Percentiles rank a stretch among this genome's conserved stretches.
phyloP scores from a whole-genome alignment of 139 green algal genomes.

The Haematococcus sp. region DNA sequence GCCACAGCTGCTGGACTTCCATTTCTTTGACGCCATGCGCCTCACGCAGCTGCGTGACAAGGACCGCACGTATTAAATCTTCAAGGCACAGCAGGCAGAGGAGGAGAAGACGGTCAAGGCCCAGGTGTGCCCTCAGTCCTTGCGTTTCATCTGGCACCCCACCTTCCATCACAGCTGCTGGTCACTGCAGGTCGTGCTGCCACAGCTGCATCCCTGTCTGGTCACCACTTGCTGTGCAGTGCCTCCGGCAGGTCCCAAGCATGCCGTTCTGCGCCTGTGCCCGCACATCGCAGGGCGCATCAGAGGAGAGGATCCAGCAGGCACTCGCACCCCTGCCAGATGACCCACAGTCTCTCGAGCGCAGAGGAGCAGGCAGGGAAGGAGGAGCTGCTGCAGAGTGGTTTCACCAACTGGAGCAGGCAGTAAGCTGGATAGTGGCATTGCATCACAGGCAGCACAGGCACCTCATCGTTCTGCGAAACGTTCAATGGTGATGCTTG shows the following conservation, averaged over 20 bases:
- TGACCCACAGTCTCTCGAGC: constrained; percentile 82
- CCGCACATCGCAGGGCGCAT: constrained; percentile 51
- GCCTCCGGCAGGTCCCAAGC: no score
- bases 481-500: no score
- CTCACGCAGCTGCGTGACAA: constrained; percentile 87
- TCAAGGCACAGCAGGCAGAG: constrained; percentile 53
- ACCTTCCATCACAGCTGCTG: not conserved
- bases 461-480: no score
- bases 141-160: not conserved
- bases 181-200: no score
- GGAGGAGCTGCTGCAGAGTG: constrained; percentile 64
- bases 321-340: constrained; percentile 52
- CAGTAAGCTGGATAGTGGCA: constrained; percentile 20
- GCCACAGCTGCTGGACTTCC: constrained; percentile 92
- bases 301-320: constrained; percentile 63
- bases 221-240: no score
- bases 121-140: not conserved
- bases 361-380: constrained; percentile 81
- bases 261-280: no score
- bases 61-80: constrained; percentile 72
- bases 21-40: constrained; percentile 91
- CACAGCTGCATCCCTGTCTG: no score
- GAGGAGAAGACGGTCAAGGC: constrained; percentile 43
- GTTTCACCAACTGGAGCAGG: constrained; percentile 89
- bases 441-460: not conserved